These are phyloP conservation scores for Fusarium succisae DNA, from an alignment of 2,329 filamentous ascomycete species.

Conservation along the genomic window DNA sequence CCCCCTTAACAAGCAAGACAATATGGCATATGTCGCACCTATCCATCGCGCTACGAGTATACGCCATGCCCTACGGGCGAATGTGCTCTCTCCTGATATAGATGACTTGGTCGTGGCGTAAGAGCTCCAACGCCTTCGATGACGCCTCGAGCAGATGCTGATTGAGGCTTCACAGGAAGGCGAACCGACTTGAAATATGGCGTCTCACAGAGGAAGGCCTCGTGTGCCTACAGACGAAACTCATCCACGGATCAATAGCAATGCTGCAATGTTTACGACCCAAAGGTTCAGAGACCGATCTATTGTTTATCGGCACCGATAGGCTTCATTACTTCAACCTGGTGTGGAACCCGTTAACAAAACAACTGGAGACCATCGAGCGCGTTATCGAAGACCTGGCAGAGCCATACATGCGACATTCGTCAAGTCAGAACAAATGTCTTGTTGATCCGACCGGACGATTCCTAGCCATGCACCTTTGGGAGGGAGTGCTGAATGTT, in stretches of 20 bases:
- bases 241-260: constrained; percentile 85
- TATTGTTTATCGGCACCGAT: constrained; percentile 93
- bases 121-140: constrained; percentile 47
- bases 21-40: constrained; percentile 93
- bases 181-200: constrained; percentile 89
- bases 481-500: constrained; percentile 68
- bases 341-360: constrained; percentile 74
- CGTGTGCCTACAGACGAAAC: constrained; percentile 71
- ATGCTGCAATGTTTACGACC: constrained; percentile 85
- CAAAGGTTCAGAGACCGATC: constrained; percentile 76
- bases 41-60: constrained; percentile 94
- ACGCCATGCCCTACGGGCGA: constrained; percentile 84
- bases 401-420: constrained; percentile 74
- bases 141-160: constrained; percentile 41
- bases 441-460: constrained; percentile 82
- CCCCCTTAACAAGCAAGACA: constrained; percentile 16
- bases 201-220: constrained; percentile 72
- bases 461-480: constrained; percentile 66
- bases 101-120: constrained; percentile 91
- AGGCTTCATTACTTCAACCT: constrained; percentile 91
- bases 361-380: constrained; percentile 61
- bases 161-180: constrained; percentile 66
- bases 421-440: constrained; percentile 83
- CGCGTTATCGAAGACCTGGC: constrained; percentile 62
- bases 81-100: constrained; percentile 76